These are phyloP conservation scores for Acer negundo DNA, from an alignment of 345 rosid species.

Conservation along the genomic window DNA sequence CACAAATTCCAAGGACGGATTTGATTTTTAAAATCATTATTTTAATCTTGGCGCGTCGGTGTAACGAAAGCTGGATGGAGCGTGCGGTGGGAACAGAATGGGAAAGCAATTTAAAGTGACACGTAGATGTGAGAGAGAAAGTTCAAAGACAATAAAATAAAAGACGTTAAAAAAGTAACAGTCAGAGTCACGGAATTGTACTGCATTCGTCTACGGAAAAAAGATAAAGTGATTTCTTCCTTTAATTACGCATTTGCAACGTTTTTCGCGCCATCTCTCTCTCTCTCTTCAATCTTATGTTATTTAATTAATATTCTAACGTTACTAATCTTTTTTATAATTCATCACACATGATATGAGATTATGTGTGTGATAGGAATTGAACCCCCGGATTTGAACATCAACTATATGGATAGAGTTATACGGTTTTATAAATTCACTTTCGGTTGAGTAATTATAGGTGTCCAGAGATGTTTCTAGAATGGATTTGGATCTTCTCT, in stretches of 20 bases:
- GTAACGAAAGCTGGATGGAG: background rate
- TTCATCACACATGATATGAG: no score
- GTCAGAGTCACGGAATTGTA: slow-evolving; percentile 32
- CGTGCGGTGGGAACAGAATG: background rate
- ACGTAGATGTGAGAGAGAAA: background rate
- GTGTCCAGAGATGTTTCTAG: no score
- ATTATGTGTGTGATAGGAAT: no score
- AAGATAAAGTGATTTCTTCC: background rate
- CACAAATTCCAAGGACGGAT: background rate
- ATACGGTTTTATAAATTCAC: no score
- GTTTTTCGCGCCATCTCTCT: background rate
- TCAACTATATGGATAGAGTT: no score
- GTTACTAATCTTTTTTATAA: no score
- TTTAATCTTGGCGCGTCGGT: background rate
- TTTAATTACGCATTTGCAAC: slow-evolving; percentile 8
- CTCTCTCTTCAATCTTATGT: no score
- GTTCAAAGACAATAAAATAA: background rate
- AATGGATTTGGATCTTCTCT: no score
- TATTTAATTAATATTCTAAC: no score
- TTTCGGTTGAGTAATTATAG: no score
- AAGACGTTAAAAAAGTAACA: background rate
- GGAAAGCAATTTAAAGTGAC: background rate
- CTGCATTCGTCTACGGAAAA: slow-evolving; percentile 20
- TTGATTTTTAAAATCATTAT: background rate
- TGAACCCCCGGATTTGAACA: no score